Percentiles rank a stretch among this genome's conserved stretches.
phyloP scores from a whole-genome alignment of 164 flowering plant species.

The Platanus orientalis region DNA sequence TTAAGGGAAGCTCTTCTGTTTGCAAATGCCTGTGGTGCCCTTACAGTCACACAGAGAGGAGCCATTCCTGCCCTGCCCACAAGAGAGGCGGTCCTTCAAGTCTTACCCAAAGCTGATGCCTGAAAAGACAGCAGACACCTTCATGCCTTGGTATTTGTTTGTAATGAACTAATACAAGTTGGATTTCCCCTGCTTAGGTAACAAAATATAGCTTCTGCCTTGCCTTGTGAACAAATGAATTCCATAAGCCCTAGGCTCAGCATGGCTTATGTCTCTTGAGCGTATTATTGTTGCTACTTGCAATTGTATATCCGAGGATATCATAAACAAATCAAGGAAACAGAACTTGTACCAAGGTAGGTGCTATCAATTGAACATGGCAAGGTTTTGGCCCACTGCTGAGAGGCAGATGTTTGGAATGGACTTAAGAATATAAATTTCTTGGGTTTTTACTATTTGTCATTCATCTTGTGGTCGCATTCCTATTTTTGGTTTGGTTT shows the following conservation, averaged over 20 bases:
- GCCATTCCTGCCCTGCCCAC: slow-evolving; percentile 61
- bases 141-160: slow-evolving; percentile 5
- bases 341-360: no score
- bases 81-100: slow-evolving; percentile 40
- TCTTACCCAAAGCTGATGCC: slow-evolving; percentile 19
- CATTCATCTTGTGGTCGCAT: no score
- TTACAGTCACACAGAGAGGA: slow-evolving; percentile 76
- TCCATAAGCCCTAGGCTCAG: background rate
- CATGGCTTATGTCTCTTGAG: no score
- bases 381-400: no score
- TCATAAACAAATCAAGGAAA: no score
- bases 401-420: no score
- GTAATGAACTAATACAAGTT: slow-evolving; percentile 2
- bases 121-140: slow-evolving; percentile 7
- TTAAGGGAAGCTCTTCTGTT: slow-evolving; percentile 68
- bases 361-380: no score
- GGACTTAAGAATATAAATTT: no score
- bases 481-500: no score
- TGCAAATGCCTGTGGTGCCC: slow-evolving; percentile 88
- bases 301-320: no score
- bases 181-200: background rate
- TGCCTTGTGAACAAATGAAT: background rate
- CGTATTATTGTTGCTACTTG: no score
- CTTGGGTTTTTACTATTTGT: no score
- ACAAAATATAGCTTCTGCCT: background rate